These are phyloP conservation scores for Waltergamsia citrina DNA, from an alignment of 2,329 filamentous ascomycete species.

Conservation along the genomic window DNA sequence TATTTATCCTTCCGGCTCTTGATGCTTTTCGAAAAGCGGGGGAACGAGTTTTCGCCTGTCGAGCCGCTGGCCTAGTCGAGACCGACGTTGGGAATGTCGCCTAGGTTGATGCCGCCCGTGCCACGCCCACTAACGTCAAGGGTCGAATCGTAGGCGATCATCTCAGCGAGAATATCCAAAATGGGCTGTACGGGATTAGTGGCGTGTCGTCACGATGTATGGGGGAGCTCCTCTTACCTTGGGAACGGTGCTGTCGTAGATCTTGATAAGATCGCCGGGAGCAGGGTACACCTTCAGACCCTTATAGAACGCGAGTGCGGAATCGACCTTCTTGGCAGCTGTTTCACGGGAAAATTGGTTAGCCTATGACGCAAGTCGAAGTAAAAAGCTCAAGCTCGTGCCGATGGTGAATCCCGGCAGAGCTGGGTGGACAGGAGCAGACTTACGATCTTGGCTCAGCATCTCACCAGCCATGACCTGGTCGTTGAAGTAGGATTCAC, in stretches of 20 bases:
- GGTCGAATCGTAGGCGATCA: conserved; percentile 86
- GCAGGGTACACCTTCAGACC: conserved; percentile 97
- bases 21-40: background rate
- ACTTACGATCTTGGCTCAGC: conserved; percentile 72
- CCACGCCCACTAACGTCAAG: conserved; percentile 44
- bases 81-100: conserved; percentile 40
- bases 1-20: background rate
- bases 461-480: conserved; percentile 85
- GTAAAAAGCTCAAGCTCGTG: too few relatives aligned
- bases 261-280: conserved; percentile 83
- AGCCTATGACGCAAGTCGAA: background rate
- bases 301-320: conserved; percentile 94
- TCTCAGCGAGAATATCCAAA: conserved; percentile 91
- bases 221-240: conserved; percentile 51
- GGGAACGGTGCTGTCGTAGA: conserved; percentile 97
- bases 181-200: conserved; percentile 51
- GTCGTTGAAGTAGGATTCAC: conserved; percentile 93
- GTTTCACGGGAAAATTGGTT: conserved; percentile 6
- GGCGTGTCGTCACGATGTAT: background rate
- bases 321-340: conserved; percentile 66
- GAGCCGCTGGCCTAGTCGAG: conserved; percentile 35
- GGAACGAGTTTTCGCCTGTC: background rate
- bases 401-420: too few relatives aligned
- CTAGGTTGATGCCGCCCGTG: conserved; percentile 28
- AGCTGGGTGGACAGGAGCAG: background rate